phyloP scores from a whole-genome alignment of 2,329 filamentous ascomycete genomes.

The Sporothrix mexicana region DNA sequence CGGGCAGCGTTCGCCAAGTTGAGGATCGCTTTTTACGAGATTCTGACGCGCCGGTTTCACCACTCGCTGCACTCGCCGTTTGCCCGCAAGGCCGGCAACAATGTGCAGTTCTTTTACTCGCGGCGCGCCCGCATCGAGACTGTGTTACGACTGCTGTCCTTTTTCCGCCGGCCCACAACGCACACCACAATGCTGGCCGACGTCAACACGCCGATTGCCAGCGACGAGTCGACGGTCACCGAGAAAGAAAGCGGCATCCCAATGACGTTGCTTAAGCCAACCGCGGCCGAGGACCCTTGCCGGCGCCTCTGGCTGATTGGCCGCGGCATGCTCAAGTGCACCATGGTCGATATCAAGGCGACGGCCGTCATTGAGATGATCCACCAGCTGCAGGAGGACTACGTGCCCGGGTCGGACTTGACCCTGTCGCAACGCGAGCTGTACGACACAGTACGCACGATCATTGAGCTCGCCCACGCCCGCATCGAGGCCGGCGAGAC shows the following conservation, averaged over 20 bases:
- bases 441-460: constrained; percentile 32
- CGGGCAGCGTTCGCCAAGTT: constrained; percentile 32
- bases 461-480: constrained; percentile 23
- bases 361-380: constrained; percentile 36
- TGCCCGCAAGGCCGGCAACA: constrained; percentile 34
- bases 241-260: neutral
- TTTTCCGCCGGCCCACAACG: constrained; percentile 23
- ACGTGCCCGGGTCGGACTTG: constrained; percentile 33
- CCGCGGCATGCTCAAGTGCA: constrained; percentile 38
- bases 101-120: constrained; percentile 39
- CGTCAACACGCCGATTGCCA: constrained; percentile 25
- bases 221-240: constrained; percentile 2
- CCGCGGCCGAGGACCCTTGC: constrained; percentile 29
- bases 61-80: constrained; percentile 39
- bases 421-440: constrained; percentile 38
- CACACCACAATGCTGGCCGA: neutral
- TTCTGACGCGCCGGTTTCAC: constrained; percentile 39
- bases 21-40: constrained; percentile 36
- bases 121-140: constrained; percentile 38
- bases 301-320: constrained; percentile 35
- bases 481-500: constrained; percentile 39
- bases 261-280: neutral
- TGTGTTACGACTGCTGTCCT: constrained; percentile 34
- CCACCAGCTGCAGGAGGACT: constrained; percentile 38
- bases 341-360: constrained; percentile 35